A percentile compares a stretch with the other conserved stretches of the same genome.
These are phyloP conservation scores for Dillenia suffruticosa DNA, from an alignment of 164 flowering plant species.

Conservation along the genomic window DNA sequence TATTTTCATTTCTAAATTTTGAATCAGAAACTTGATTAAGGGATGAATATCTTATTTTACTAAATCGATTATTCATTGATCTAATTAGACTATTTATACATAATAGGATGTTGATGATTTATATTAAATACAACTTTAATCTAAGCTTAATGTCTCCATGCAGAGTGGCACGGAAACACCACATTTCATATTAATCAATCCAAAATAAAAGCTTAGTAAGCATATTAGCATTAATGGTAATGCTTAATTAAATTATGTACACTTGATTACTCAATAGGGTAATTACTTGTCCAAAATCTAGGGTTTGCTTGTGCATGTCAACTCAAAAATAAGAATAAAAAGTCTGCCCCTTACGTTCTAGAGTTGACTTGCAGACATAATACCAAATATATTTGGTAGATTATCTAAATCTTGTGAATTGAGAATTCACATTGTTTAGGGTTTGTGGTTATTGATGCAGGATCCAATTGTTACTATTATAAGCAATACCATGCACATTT, in stretches of 20 bases:
- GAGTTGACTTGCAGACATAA: constrained; percentile 17
- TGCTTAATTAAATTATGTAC: constrained; percentile 1
- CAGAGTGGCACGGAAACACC: constrained; percentile 15
- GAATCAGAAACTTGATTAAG: no score
- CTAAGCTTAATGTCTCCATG: constrained; percentile 28
- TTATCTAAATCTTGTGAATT: constrained; percentile 7
- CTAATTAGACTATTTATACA: no score
- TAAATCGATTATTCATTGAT: no score
- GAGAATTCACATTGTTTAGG: not conserved
- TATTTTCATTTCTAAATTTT: no score
- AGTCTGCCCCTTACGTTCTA: constrained; percentile 4
- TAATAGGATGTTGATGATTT: not conserved
- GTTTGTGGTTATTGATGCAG: constrained; percentile 10
- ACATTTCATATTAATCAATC: not conserved
- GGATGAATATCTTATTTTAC: no score
- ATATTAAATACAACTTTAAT: constrained; percentile 5
- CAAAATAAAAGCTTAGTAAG: no score
- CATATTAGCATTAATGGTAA: constrained; percentile 4
- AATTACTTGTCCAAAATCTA: constrained; percentile 19
- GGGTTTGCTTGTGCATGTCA: constrained; percentile 21
- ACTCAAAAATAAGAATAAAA: constrained; percentile 7
- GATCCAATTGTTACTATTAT: constrained; percentile 13
- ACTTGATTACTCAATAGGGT: constrained; percentile 15
- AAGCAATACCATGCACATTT: constrained; percentile 7
- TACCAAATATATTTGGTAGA: constrained; percentile 6